Conservation (phyloP, 2,329 filamentous ascomycete genomes). For the Fusarium sp. region DNA sequence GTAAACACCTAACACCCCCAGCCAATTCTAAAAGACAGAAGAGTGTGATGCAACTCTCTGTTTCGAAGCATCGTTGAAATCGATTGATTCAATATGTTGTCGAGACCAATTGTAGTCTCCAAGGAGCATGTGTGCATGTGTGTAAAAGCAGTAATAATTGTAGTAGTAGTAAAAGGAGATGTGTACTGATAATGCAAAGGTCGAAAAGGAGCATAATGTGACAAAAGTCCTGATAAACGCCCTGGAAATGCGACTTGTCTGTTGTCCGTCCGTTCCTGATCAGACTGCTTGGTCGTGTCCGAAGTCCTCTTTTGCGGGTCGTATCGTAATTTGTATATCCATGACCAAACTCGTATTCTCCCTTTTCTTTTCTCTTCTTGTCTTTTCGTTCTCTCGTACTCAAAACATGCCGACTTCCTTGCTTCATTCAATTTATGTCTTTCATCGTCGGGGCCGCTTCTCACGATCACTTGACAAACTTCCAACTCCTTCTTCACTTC, state of each 20-base stretch:
- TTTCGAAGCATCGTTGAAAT: slow-evolving; percentile 1
- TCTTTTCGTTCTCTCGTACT: slow-evolving; percentile 26
- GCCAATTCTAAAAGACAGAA: neutral
- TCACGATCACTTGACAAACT: slow-evolving; percentile 59
- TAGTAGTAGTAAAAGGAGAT: slow-evolving; percentile 43
- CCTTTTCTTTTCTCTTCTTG: neutral
- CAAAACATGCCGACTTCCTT: slow-evolving; percentile 30
- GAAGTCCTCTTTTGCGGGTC: slow-evolving; percentile 24
- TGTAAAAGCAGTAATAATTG: slow-evolving; percentile 38
- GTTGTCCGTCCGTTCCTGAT: slow-evolving; percentile 14
- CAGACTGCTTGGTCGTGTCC: slow-evolving; percentile 33
- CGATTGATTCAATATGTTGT: slow-evolving; percentile 16
- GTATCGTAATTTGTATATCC: slow-evolving; percentile 19
- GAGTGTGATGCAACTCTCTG: neutral
- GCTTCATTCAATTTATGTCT: slow-evolving; percentile 36
- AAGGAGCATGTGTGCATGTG: slow-evolving; percentile 21
- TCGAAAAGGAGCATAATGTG: slow-evolving; percentile 34
- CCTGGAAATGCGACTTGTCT: slow-evolving; percentile 40
- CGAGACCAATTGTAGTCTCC: slow-evolving; percentile 13
- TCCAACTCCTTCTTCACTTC: slow-evolving; percentile 62
- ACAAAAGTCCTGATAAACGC: slow-evolving; percentile 38
- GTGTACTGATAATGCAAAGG: slow-evolving; percentile 39
- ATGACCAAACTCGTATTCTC: slow-evolving; percentile 14
- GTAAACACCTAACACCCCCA: slow-evolving; percentile 1
- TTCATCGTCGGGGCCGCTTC: slow-evolving; percentile 64